Evolutionary conservation across 176 grass and related monocot genomes (phyloP).

Genomic region (Aegilops speltoides): DNA sequence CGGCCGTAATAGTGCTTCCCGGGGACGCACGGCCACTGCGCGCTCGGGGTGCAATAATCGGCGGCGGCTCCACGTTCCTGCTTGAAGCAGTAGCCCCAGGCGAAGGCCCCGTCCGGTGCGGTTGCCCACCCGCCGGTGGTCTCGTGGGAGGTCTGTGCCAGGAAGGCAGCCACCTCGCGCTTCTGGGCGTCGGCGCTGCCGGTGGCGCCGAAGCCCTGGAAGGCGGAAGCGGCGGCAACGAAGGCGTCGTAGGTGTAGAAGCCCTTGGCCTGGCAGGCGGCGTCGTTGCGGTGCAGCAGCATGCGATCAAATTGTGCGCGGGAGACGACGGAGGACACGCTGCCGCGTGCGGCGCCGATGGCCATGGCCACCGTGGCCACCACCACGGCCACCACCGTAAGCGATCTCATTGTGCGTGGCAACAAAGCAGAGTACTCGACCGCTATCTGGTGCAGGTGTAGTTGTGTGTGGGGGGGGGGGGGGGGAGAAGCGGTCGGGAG

Average conservation of each 20-base stretch:
- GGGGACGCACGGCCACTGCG: background rate
- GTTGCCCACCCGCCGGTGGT: constrained; percentile 19
- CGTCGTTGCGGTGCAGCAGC: background rate
- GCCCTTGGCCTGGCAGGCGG: background rate
- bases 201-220: constrained; percentile 21
- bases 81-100: constrained; percentile 46
- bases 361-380: too few species aligned
- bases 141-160: constrained; percentile 57
- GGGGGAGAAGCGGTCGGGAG: too few species aligned
- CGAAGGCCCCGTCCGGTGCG: constrained; percentile 30
- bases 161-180: constrained; percentile 50
- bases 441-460: too few species aligned
- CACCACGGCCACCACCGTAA: too few species aligned
- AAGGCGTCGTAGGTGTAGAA: constrained; percentile 62
- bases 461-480: too few species aligned
- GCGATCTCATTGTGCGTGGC: too few species aligned
- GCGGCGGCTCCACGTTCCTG: background rate
- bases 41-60: constrained; percentile 32
- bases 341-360: too few species aligned
- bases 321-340: background rate
- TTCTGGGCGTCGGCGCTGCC: background rate
- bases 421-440: background rate
- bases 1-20: too few species aligned
- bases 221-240: constrained; percentile 36
- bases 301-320: background rate